phyloP scores from a whole-genome alignment of 2,329 filamentous ascomycete species.

The Sporothrix schenckii region DNA sequence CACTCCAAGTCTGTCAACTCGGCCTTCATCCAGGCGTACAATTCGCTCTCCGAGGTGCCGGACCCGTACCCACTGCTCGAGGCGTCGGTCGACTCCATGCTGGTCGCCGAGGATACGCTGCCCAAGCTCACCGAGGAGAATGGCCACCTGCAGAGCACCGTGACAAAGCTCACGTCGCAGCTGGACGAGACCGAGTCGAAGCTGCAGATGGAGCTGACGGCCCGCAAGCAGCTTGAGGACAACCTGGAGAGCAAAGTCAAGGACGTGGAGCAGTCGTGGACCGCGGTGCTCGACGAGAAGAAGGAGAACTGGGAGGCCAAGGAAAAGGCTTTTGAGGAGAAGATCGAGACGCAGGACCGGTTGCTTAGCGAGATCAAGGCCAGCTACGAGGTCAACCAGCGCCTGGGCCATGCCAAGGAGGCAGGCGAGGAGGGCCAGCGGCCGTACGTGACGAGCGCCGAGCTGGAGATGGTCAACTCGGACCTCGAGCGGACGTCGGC shows the following conservation, averaged over 20 bases:
- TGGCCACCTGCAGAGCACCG: slow-evolving; percentile 77
- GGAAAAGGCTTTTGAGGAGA: slow-evolving; percentile 85
- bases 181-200: slow-evolving; percentile 80
- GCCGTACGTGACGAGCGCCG: slow-evolving; percentile 76
- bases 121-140: slow-evolving; percentile 91
- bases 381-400: slow-evolving; percentile 93
- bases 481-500: slow-evolving; percentile 89
- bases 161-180: slow-evolving; percentile 74
- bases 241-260: slow-evolving; percentile 78
- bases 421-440: slow-evolving; percentile 58
- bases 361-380: slow-evolving; percentile 93
- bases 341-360: slow-evolving; percentile 90
- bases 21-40: slow-evolving; percentile 90
- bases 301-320: slow-evolving; percentile 95
- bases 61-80: slow-evolving; percentile 96
- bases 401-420: slow-evolving; percentile 54
- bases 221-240: slow-evolving; percentile 74
- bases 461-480: slow-evolving; percentile 89
- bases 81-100: slow-evolving; percentile 90
- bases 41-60: slow-evolving; percentile 88
- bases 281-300: slow-evolving; percentile 87
- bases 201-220: slow-evolving; percentile 74
- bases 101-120: slow-evolving; percentile 87
- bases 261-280: slow-evolving; percentile 88
- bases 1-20: slow-evolving; percentile 94